A percentile compares a stretch with the other conserved stretches of the same genome.
These are phyloP conservation scores for Dillenia turbinata DNA, from an alignment of 164 flowering plant species.

Conservation along the genomic window DNA sequence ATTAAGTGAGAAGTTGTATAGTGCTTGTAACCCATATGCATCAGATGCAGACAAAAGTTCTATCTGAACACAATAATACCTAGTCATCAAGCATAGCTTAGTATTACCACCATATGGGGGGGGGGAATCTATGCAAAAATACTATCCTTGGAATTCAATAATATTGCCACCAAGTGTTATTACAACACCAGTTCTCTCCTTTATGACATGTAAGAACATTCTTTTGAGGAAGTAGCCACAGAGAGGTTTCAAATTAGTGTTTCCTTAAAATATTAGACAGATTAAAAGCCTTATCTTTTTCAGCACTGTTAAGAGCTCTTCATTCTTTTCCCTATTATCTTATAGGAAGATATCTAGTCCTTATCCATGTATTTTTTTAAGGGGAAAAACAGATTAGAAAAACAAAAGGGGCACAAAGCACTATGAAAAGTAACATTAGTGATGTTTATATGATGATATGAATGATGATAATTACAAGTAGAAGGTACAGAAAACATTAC, in stretches of 20 bases:
- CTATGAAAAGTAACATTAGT: conserved; percentile 1
- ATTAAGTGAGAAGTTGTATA: no score
- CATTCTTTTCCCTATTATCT: no score
- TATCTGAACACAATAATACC: no score
- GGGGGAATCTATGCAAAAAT: not conserved
- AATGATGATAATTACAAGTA: not conserved
- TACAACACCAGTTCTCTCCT: not conserved
- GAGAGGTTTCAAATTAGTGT: no score
- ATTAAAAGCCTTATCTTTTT: not conserved
- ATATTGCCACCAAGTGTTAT: not conserved
- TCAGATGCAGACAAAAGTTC: no score
- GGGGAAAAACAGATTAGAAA: not conserved
- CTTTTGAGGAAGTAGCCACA: not conserved
- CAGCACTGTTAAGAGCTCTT: no score
- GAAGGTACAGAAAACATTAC: conserved; percentile 8
- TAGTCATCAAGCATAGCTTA: no score
- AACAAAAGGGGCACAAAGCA: not conserved
- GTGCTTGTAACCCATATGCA: no score
- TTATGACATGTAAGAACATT: not conserved
- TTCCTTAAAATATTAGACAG: not conserved
- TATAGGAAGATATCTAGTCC: not conserved
- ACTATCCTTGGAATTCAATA: not conserved
- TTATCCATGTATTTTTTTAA: not conserved
- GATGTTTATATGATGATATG: conserved; percentile 2
- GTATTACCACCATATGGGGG: no score